Evolutionary conservation across 352 stramenopile genomes (phyloP).

Genomic region (Globisporangium mamillatum): DNA sequence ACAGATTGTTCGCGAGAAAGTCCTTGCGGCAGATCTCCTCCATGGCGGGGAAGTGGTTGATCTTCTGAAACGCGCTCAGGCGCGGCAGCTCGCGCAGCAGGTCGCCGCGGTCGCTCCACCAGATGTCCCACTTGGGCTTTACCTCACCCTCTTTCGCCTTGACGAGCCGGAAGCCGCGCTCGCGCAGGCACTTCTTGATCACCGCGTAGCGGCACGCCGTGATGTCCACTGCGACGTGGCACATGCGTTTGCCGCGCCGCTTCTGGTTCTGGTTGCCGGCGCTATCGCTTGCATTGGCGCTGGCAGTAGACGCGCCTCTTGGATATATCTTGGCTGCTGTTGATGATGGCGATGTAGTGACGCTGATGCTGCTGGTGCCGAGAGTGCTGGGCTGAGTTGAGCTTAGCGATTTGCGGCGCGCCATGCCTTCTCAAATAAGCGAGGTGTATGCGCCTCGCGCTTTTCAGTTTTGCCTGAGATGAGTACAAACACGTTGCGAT

Average conservation of each 20-base stretch:
- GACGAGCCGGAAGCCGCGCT: conserved; percentile 38
- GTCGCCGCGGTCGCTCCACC: conserved; percentile 47
- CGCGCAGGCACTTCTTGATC: conserved; percentile 37
- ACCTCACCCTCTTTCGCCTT: conserved; percentile 24
- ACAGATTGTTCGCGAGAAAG: conserved; percentile 54
- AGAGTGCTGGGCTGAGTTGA: neutral
- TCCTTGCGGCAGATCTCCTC: conserved; percentile 57
- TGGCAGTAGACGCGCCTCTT: neutral
- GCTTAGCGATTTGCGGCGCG: conserved; percentile 4
- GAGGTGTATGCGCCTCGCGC: no score
- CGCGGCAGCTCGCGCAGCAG: conserved; percentile 36
- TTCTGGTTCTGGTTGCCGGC: neutral
- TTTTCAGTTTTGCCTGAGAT: no score
- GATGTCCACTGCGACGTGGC: conserved; percentile 37
- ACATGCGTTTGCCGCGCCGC: conserved; percentile 7
- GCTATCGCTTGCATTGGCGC: neutral
- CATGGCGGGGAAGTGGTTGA: conserved; percentile 58
- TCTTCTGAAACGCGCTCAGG: conserved; percentile 45
- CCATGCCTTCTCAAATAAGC: neutral
- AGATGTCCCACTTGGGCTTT: conserved; percentile 43
- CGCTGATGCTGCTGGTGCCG: neutral
- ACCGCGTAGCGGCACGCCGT: conserved; percentile 43
- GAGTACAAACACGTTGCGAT: no score
- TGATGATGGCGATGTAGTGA: neutral
- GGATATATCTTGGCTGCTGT: neutral